phyloP scores from a whole-genome alignment of 2,329 filamentous ascomycete species.

The Alternaria triticimaculans region DNA sequence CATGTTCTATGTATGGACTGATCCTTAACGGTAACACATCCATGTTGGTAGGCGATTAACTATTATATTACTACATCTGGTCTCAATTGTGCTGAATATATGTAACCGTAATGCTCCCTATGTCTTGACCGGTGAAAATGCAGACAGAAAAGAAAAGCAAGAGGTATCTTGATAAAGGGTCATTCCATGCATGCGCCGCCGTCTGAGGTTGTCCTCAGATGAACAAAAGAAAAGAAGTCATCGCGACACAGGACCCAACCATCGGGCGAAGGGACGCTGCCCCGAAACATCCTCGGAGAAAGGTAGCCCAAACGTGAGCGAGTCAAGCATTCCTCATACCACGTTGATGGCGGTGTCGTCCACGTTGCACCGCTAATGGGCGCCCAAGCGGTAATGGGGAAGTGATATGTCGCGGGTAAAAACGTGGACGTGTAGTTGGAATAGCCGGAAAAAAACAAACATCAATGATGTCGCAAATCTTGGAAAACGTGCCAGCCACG shows the following conservation, averaged over 20 bases:
- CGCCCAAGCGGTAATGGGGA: constrained; percentile 10
- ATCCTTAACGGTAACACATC: not conserved
- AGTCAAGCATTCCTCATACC: constrained; percentile 1
- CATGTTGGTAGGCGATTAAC: not conserved
- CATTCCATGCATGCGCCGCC: constrained; percentile 16
- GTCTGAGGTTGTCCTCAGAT: not conserved
- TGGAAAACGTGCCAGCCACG: constrained; percentile 42
- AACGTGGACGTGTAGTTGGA: constrained; percentile 9
- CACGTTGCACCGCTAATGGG: constrained; percentile 16
- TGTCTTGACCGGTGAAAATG: constrained; percentile 1
- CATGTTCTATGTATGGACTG: not conserved
- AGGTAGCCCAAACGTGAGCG: not conserved
- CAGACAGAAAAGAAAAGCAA: constrained; percentile 18
- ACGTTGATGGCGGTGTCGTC: constrained; percentile 1
- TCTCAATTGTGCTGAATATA: not conserved
- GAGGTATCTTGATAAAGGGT: constrained; percentile 29
- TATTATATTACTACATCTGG: constrained; percentile 8
- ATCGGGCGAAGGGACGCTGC: not conserved
- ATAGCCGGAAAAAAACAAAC: constrained; percentile 24
- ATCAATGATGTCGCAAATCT: constrained; percentile 17
- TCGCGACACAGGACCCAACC: constrained; percentile 9
- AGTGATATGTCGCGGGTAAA: constrained; percentile 13
- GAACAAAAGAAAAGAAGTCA: not conserved
- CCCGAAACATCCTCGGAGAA: not conserved
- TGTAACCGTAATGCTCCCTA: not conserved